Percentiles rank a stretch among this genome's conserved stretches.
phyloP scores from a whole-genome alignment of 768 basidiomycete species.

The Termitomyces sp. region DNA sequence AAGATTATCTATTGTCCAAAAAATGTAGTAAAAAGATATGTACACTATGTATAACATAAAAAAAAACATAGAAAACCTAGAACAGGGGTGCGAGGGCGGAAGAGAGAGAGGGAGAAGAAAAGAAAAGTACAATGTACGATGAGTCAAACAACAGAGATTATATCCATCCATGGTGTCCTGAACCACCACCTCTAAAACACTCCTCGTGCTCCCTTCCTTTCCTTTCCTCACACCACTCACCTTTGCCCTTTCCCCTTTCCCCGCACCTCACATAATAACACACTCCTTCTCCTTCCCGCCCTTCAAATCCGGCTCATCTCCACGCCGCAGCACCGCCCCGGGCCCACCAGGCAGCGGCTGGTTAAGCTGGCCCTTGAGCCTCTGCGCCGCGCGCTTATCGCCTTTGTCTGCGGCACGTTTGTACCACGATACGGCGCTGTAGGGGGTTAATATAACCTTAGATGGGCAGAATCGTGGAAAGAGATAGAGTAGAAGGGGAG shows the following conservation, averaged over 20 bases:
- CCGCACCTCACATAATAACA: constrained; percentile 48
- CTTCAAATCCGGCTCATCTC: constrained; percentile 29
- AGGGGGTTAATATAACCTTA: no score
- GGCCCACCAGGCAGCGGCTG: constrained; percentile 57
- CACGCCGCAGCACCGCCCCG: constrained; percentile 56
- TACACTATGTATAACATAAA: not conserved
- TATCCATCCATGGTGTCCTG: not conserved
- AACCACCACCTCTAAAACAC: not conserved
- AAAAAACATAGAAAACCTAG: no score
- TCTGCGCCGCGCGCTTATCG: constrained; percentile 88
- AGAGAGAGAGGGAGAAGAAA: no score
- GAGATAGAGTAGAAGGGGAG: not conserved
- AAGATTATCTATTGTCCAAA: not conserved
- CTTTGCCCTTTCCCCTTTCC: not conserved
- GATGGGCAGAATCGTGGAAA: not conserved
- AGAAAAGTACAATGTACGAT: not conserved
- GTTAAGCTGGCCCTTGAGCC: constrained; percentile 59
- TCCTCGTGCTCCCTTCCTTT: no score
- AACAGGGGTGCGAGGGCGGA: not conserved
- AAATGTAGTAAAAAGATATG: not conserved
- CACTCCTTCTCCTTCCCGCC: constrained; percentile 79
- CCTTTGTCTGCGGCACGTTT: constrained; percentile 87
- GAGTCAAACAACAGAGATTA: not conserved
- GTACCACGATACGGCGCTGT: constrained; percentile 75
- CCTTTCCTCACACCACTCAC: not conserved